These are phyloP conservation scores for Pichia paraexigua DNA, from an alignment of 805 yeast species.

Conservation along the genomic window DNA sequence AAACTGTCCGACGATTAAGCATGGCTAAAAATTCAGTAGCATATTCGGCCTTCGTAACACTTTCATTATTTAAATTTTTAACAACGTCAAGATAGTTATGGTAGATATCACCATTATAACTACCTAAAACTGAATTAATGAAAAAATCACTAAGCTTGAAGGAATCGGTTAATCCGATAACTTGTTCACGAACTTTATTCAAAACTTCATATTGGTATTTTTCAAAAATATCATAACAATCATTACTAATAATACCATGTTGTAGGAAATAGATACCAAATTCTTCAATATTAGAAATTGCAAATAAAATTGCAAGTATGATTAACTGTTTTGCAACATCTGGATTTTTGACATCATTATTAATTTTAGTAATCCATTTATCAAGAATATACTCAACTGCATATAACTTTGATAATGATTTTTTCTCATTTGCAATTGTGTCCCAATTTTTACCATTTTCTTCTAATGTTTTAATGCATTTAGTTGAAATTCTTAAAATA, in stretches of 20 bases:
- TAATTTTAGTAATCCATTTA: conserved; percentile 30
- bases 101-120: conserved; percentile 75
- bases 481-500: conserved; percentile 32
- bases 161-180: conserved; percentile 74
- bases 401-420: conserved; percentile 41
- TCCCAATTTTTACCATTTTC: conserved; percentile 37
- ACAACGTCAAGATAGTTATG: conserved; percentile 62
- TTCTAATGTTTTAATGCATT: conserved; percentile 27
- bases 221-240: conserved; percentile 35
- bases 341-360: conserved; percentile 8
- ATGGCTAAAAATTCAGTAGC: conserved; percentile 31
- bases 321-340: conserved; percentile 41
- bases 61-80: conserved; percentile 41
- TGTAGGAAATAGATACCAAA: conserved; percentile 69
- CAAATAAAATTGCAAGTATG: conserved; percentile 53
- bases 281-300: conserved; percentile 57
- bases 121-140: conserved; percentile 77
- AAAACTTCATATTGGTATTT: conserved; percentile 39
- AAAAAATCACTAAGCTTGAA: conserved; percentile 75
- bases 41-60: conserved; percentile 54
- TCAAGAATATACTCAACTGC: conserved; percentile 41
- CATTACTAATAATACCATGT: conserved; percentile 46
- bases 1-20: conserved; percentile 32
- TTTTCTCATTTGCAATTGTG: conserved; percentile 37
- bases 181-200: conserved; percentile 51